Evolutionary conservation across 495 filamentous ascomycete genomes (phyloP), one percentile per base, ranked within the genome.

Genomic region (Penicillium coprophilum): DNA sequence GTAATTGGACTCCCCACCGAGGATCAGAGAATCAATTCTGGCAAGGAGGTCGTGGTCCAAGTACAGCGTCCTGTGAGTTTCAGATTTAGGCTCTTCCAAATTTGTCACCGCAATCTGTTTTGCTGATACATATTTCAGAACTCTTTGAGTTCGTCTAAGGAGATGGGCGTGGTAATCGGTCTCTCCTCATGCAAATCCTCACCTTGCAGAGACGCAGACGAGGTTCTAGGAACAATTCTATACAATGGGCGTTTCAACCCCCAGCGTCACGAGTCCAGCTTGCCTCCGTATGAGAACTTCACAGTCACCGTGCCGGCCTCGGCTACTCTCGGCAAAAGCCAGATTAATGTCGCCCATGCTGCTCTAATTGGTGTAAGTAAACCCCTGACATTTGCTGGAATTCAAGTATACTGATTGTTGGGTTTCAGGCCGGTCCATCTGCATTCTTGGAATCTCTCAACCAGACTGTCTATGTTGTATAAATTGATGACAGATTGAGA

Each of bases 1-100:
- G 68, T 71, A 36, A 82, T 96, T 45, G 88, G 81, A 2, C 78
- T 92, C 6, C 91, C 91, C 11, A 44, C 41, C 2, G 59, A 48
- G 4, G 65, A 52, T 9, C 40, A 59, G 8, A 39, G 50, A 4
- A 40, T 74, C 43, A 20, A 34, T 8, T 55, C 63, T 0, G 71
- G 68, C 9, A 45, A 44, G 3, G 50, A 70, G 0, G 24, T 67
- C 8, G 57, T 58, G 20, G 58, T 76, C 3, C 71, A 73, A 51
- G 56, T 75, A 4, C 69, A 71, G 36, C 69, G 69, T 47, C 66
- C 66, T 31, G 71, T 74, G 63, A 20, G 70, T 58, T 28, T 19
- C 3, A 47, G 6, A 15, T 7, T 15, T 21, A 9, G 13, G 15
- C 49, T 1, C 7, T 4, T 30, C 4, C 20, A 30, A 27, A 4